phyloP scores from a whole-genome alignment of 768 basidiomycete species.

The Auriculariales sp. region DNA sequence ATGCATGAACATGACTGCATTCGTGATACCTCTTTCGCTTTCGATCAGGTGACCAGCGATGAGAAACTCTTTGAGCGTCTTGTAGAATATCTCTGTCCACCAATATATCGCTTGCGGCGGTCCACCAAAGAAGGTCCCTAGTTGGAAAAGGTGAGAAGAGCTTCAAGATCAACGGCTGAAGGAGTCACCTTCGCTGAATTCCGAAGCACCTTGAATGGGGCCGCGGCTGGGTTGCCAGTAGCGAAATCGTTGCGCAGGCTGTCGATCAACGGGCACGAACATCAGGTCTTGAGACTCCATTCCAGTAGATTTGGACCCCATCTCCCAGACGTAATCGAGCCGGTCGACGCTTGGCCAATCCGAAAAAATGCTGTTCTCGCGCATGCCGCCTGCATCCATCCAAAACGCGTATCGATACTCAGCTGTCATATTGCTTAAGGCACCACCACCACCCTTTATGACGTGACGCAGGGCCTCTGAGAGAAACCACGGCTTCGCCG shows the following conservation, averaged over 20 bases:
- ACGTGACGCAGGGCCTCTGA: slow-evolving; percentile 21
- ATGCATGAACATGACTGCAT: slow-evolving; percentile 28
- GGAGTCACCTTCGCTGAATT: slow-evolving; percentile 32
- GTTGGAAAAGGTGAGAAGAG: neutral
- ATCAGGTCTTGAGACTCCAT: slow-evolving; percentile 26
- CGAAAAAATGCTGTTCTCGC: slow-evolving; percentile 26
- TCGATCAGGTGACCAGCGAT: slow-evolving; percentile 31
- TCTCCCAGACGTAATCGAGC: slow-evolving; percentile 26
- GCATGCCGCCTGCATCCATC: slow-evolving; percentile 42
- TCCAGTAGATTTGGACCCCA: slow-evolving; percentile 16
- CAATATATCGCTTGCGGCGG: slow-evolving; percentile 27
- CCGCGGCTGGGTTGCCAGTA: slow-evolving; percentile 33
- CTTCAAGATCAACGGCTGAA: slow-evolving; percentile 3
- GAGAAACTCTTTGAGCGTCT: slow-evolving; percentile 37
- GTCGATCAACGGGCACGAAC: slow-evolving; percentile 30
- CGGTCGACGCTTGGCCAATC: slow-evolving; percentile 32
- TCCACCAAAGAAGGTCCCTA: slow-evolving; percentile 47
- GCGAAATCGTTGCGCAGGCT: slow-evolving; percentile 18
- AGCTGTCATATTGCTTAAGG: slow-evolving; percentile 1
- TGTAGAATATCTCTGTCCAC: slow-evolving; percentile 32
- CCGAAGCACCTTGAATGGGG: slow-evolving; percentile 23
- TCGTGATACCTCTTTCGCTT: slow-evolving; percentile 43
- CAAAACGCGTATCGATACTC: slow-evolving; percentile 42
- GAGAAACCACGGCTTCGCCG: slow-evolving; percentile 37
- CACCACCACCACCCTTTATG: slow-evolving; percentile 5